These are phyloP conservation scores for Globisporangium ultimum DNA, from an alignment of 352 stramenopile genomes.

Conservation along the genomic window DNA sequence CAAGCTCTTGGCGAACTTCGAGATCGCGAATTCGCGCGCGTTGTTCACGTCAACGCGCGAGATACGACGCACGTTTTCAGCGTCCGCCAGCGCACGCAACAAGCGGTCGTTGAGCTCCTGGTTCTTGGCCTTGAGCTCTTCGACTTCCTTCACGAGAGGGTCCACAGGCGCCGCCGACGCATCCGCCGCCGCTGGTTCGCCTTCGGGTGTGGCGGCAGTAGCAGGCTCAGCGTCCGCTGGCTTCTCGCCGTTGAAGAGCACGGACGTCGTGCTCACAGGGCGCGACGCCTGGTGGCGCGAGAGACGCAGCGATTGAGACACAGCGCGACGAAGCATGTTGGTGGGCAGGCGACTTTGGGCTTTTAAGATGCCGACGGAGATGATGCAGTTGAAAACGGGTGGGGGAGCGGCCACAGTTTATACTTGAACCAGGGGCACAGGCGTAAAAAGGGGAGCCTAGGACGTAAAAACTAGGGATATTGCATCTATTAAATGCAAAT, in stretches of 20 bases:
- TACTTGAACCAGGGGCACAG: slow-evolving; percentile 3
- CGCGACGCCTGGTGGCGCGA: slow-evolving; percentile 39
- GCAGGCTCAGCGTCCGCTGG: slow-evolving; percentile 18
- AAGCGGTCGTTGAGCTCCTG: slow-evolving; percentile 84
- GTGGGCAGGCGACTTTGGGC: neutral
- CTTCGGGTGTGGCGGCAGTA: slow-evolving; percentile 13
- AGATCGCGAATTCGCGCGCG: slow-evolving; percentile 93
- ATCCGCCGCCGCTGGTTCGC: slow-evolving; percentile 10
- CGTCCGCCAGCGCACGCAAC: slow-evolving; percentile 93
- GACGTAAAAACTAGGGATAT: slow-evolving; percentile 2
- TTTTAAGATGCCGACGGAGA: neutral
- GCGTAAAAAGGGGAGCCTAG: neutral
- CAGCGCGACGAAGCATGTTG: slow-evolving; percentile 57
- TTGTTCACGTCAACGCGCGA: slow-evolving; percentile 92
- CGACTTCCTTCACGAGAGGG: slow-evolving; percentile 56
- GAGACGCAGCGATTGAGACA: slow-evolving; percentile 26
- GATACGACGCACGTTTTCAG: slow-evolving; percentile 97
- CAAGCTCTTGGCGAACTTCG: slow-evolving; percentile 95
- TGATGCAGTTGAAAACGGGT: slow-evolving; percentile 17
- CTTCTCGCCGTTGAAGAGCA: slow-evolving; percentile 56
- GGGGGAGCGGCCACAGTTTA: slow-evolving; percentile 3
- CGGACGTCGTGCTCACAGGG: slow-evolving; percentile 36
- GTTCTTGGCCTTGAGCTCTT: slow-evolving; percentile 69
- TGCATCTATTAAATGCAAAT: neutral
- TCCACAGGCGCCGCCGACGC: slow-evolving; percentile 15